A percentile compares a stretch with the other conserved stretches of the same genome.
phyloP scores from a whole-genome alignment of 2,329 filamentous ascomycete species.

The Aureobasidium lini region DNA sequence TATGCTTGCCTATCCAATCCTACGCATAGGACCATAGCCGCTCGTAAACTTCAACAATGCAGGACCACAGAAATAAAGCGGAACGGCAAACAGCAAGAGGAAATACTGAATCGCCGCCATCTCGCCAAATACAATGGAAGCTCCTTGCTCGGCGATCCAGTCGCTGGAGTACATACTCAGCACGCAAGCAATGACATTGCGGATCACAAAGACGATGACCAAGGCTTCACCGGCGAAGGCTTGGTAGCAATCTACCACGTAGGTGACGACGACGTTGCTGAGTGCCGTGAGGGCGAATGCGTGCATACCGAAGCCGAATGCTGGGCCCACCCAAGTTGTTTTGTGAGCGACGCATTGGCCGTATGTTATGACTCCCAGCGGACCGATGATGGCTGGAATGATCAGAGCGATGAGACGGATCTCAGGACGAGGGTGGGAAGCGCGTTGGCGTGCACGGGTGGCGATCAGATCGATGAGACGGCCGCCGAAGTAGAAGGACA shows the following conservation, averaged over 20 bases:
- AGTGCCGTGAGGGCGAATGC: slow-evolving; percentile 26
- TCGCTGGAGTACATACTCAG: slow-evolving; percentile 23
- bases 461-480: slow-evolving; percentile 25
- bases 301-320: slow-evolving; percentile 25
- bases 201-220: slow-evolving; percentile 25
- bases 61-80: neutral
- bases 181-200: slow-evolving; percentile 23
- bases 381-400: slow-evolving; percentile 23
- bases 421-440: slow-evolving; percentile 22
- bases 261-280: slow-evolving; percentile 25
- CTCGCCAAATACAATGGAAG: slow-evolving; percentile 21
- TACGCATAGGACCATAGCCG: neutral
- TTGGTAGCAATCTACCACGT: slow-evolving; percentile 24
- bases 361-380: slow-evolving; percentile 26
- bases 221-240: slow-evolving; percentile 24
- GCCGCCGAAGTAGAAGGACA: slow-evolving; percentile 23
- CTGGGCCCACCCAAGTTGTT: slow-evolving; percentile 19
- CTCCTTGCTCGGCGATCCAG: slow-evolving; percentile 20
- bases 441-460: slow-evolving; percentile 21
- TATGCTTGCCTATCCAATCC: neutral
- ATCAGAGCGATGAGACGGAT: slow-evolving; percentile 22
- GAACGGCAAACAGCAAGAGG: slow-evolving; percentile 16
- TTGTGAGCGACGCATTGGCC: slow-evolving; percentile 22
- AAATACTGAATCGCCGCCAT: slow-evolving; percentile 23
- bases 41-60: neutral